Conservation (phyloP, 2,329 filamentous ascomycete genomes). For the Calonectria multiphialidica region DNA sequence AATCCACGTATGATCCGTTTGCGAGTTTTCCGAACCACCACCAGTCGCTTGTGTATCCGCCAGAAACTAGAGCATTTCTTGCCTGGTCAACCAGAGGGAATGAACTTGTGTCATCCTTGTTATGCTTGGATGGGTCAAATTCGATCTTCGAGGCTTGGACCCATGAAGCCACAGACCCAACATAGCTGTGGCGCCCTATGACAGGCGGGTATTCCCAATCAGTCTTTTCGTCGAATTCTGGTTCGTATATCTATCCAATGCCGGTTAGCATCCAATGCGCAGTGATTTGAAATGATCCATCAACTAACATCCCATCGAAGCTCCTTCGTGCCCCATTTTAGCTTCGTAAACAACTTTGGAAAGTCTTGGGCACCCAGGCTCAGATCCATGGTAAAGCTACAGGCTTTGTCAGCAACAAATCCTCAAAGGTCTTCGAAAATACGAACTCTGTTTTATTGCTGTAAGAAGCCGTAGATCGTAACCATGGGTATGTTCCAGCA, state of each 20-base stretch:
- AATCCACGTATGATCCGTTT: constrained; percentile 7
- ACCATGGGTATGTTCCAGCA: not conserved
- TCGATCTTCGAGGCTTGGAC: not conserved
- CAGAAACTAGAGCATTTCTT: not conserved
- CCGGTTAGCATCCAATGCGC: not conserved
- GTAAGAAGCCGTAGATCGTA: not conserved
- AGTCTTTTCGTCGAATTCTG: not conserved
- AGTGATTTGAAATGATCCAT: not conserved
- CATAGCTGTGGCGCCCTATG: not conserved
- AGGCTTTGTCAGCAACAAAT: not conserved
- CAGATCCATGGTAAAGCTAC: not conserved
- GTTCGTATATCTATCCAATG: not conserved
- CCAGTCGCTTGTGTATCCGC: not conserved
- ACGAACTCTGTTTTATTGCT: not conserved
- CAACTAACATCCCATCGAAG: not conserved
- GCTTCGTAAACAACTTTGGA: not conserved
- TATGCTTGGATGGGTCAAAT: not conserved
- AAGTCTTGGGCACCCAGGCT: not conserved
- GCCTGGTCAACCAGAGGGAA: not conserved
- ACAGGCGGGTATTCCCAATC: not conserved
- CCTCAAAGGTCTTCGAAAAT: not conserved
- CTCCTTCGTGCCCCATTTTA: not conserved
- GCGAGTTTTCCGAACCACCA: constrained; percentile 21
- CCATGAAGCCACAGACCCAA: not conserved
- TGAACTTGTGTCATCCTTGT: not conserved